These are phyloP conservation scores for Scheffersomyces stambukii DNA, from an alignment of 1,139 yeast species.

Conservation along the genomic window DNA sequence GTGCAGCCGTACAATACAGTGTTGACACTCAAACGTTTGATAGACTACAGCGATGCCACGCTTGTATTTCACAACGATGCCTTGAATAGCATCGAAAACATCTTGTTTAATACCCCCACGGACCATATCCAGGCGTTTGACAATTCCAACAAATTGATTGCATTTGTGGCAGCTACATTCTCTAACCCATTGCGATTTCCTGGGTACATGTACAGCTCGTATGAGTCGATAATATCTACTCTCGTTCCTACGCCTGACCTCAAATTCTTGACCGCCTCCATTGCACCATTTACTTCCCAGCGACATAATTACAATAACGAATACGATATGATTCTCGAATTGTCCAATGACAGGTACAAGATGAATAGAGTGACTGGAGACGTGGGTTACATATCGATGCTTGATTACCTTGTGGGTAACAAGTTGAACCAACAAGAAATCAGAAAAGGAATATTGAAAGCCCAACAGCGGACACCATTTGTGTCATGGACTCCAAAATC, in stretches of 20 bases:
- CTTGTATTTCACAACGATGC: slow-evolving; percentile 91
- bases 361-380: slow-evolving; percentile 51
- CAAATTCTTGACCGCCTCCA: slow-evolving; percentile 81
- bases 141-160: slow-evolving; percentile 80
- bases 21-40: slow-evolving; percentile 72
- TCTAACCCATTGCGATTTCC: slow-evolving; percentile 91
- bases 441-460: slow-evolving; percentile 72
- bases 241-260: slow-evolving; percentile 86
- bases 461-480: slow-evolving; percentile 74
- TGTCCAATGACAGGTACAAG: slow-evolving; percentile 73
- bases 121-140: slow-evolving; percentile 55
- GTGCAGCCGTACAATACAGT: slow-evolving; percentile 95
- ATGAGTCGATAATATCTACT: slow-evolving; percentile 78
- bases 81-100: slow-evolving; percentile 58
- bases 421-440: slow-evolving; percentile 67
- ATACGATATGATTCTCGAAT: slow-evolving; percentile 78
- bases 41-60: slow-evolving; percentile 81
- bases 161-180: slow-evolving; percentile 78
- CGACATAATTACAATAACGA: slow-evolving; percentile 70
- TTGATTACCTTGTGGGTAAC: slow-evolving; percentile 72
- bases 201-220: slow-evolving; percentile 83
- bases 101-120: slow-evolving; percentile 34
- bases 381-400: slow-evolving; percentile 57
- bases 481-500: slow-evolving; percentile 87
- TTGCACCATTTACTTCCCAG: slow-evolving; percentile 72